These are phyloP conservation scores for Leishmania guyanensis DNA, from an alignment of 208 protist species.

Conservation along the genomic window DNA sequence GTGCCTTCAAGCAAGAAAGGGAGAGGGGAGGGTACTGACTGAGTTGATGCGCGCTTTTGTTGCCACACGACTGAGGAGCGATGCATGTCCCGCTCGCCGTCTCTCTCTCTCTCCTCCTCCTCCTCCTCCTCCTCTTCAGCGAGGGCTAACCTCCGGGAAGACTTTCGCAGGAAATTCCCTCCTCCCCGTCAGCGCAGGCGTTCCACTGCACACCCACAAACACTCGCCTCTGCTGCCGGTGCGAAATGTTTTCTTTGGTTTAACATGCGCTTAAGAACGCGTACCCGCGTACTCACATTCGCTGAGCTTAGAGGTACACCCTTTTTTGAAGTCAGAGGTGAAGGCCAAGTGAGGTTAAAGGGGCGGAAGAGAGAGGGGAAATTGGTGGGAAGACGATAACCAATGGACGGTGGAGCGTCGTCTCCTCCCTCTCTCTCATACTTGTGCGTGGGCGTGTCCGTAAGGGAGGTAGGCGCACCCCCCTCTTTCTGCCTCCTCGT, in stretches of 20 bases:
- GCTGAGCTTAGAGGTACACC: not conserved
- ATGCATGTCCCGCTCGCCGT: not conserved
- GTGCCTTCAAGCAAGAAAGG: not conserved
- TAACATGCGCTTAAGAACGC: not conserved
- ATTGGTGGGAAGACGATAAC: not conserved
- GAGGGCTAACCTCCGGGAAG: not conserved
- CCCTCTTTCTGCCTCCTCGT: not conserved
- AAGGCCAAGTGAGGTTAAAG: not conserved
- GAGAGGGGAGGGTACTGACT: not conserved
- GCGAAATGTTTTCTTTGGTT: not conserved
- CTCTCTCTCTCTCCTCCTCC: not conserved
- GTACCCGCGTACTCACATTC: not conserved
- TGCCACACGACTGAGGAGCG: not conserved
- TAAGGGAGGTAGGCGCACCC: not conserved
- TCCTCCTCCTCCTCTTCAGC: not conserved
- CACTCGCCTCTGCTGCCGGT: not conserved
- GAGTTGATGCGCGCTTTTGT: not conserved
- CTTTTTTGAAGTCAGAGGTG: not conserved
- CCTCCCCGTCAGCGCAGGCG: not conserved
- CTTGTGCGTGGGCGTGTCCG: not conserved
- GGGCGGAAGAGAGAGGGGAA: not conserved
- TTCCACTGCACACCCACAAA: not conserved
- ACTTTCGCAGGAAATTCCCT: not conserved
- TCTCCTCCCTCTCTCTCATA: not conserved
- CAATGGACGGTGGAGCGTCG: not conserved